phyloP scores from a whole-genome alignment of 2,329 filamentous ascomycete genomes.

The Cytospora piceicola region DNA sequence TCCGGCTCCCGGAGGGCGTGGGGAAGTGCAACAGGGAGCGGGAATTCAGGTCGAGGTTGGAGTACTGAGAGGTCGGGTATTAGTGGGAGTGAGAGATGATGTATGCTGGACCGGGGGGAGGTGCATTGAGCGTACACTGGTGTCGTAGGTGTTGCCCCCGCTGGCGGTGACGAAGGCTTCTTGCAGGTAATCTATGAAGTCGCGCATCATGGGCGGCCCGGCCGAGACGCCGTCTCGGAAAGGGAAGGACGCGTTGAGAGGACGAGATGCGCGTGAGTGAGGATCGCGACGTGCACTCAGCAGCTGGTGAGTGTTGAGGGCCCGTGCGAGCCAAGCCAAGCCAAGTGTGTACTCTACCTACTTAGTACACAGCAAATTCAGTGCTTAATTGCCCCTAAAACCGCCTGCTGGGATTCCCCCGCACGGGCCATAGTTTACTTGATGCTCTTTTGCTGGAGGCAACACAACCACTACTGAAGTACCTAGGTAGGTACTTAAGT shows the following conservation, averaged over 20 bases:
- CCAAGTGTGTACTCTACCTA: too few species aligned
- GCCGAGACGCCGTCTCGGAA: not conserved
- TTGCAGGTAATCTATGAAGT: conserved; percentile 30
- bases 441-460: not conserved
- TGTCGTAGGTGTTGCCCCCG: conserved; percentile 32
- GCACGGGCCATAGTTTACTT: not conserved
- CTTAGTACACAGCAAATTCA: too few species aligned
- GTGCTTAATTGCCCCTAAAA: too few species aligned
- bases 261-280: not conserved
- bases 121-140: conserved; percentile 23
- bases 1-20: conserved; percentile 79
- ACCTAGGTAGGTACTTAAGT: too few species aligned
- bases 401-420: too few species aligned
- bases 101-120: not conserved
- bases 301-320: not conserved
- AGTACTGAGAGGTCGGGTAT: conserved; percentile 16
- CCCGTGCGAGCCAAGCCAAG: not conserved
- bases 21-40: conserved; percentile 77
- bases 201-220: conserved; percentile 20
- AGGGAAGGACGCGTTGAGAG: not conserved
- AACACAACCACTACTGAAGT: too few species aligned
- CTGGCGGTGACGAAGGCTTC: conserved; percentile 28
- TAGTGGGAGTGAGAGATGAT: not conserved
- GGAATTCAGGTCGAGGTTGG: conserved; percentile 51
- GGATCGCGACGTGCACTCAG: not conserved